Evolutionary conservation across 2,329 filamentous ascomycete genomes (phyloP), one percentile per base, ranked within the genome.

Genomic region (Cladosporium sp.): DNA sequence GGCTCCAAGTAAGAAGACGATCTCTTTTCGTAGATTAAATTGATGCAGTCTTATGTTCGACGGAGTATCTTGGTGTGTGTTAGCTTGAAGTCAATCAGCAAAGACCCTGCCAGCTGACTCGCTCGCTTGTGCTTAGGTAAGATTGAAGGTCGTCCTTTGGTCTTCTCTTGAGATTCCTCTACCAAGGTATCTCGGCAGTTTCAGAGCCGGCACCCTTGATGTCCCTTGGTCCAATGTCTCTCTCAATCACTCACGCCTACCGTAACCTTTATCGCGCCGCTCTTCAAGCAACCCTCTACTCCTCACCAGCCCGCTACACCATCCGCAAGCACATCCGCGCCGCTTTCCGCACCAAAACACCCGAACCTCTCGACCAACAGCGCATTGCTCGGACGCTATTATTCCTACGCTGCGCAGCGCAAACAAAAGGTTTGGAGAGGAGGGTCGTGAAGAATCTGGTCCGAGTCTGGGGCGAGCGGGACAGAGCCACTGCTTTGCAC

Each of bases 391-490:
- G 86, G 61, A 94, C 90, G 0, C 67, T 89, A 4, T 84, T 84
- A 70, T 93, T 94, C 68, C 74, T 93, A 1, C 74, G 84, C 34
- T 82, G 84, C 40, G 90, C 90, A 3, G 81, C 83, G 1, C 77
- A 74, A 61, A 79, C 84, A 66, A 82, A 74, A 58, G 89, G 88
- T 0, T 65, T 91, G 34, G 90, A 93, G 77, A 88, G 92, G 70
- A 81, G 75, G 58, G 82, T 94, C 8, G 69, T 93, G 58, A 88
- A 85, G 74, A 92, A 88, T 64, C 70, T 93, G 50, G 66, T 90
- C 17, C 69, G 73, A 55, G 73, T 69, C 37, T 78, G 64, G 81
- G 83, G 60, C 62, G 78, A 75, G 63, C 74, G 77, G 73, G 61
- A 60, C 63, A 59, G 59, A 60, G n/a, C 66, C 61, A 3, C 43